These are phyloP conservation scores for Coniferiporia weirii DNA, from an alignment of 1,284 basidiomycete genomes.

Conservation along the genomic window DNA sequence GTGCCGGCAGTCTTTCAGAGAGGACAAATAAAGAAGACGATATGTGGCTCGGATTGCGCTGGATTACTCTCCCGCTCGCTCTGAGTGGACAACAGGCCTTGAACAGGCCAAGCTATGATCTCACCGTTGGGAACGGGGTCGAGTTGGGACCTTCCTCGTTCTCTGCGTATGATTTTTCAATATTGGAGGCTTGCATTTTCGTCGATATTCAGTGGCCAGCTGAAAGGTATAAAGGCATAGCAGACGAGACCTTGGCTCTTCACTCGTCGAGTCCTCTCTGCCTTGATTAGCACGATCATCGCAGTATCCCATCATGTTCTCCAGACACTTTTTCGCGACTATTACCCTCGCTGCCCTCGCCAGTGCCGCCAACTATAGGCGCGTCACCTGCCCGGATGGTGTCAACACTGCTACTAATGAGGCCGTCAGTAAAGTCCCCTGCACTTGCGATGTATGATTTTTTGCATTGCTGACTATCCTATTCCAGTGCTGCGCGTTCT, in stretches of 20 bases:
- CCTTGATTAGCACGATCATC: neutral
- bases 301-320: conserved; percentile 1
- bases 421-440: conserved; percentile 7
- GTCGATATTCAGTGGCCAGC: neutral
- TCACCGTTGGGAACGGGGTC: neutral
- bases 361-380: conserved; percentile 14
- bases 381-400: conserved; percentile 20
- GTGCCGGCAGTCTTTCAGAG: neutral
- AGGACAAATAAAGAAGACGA: neutral
- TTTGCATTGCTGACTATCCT: neutral
- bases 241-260: neutral
- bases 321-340: conserved; percentile 10
- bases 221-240: neutral
- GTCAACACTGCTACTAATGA: conserved; percentile 16
- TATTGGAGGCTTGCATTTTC: neutral
- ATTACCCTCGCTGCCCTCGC: conserved; percentile 8
- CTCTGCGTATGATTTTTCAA: neutral
- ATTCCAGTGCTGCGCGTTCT: conserved; percentile 21
- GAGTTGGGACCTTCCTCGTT: neutral
- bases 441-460: neutral
- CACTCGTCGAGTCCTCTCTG: neutral
- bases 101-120: neutral
- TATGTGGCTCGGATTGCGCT: neutral
- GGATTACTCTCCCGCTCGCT: neutral
- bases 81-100: neutral